These are phyloP conservation scores for Vitrella brassicaformis DNA, from an alignment of 73 alveolate species.

Conservation along the genomic window DNA sequence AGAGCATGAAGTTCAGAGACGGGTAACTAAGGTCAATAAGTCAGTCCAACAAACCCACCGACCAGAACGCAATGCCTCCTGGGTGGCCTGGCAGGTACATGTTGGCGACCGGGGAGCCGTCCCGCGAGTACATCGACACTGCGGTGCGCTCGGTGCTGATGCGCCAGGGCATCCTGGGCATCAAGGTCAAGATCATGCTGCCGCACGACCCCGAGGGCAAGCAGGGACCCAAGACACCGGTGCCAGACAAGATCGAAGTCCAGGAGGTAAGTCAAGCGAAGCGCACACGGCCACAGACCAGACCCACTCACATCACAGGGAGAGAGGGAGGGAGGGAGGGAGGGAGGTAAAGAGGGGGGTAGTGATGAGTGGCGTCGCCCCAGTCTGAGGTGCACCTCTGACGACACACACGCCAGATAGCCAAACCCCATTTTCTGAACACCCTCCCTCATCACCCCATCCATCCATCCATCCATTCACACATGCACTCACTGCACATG, in stretches of 20 bases:
- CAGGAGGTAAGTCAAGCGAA: conserved; percentile 13
- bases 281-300: too few relatives aligned
- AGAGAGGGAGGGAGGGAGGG: not conserved
- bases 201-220: conserved; percentile 42
- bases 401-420: too few relatives aligned
- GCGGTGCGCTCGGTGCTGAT: conserved; percentile 87
- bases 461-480: not conserved
- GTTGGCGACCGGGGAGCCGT: conserved; percentile 94
- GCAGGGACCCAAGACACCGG: conserved; percentile 31
- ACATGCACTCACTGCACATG: not conserved
- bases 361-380: not conserved
- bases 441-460: not conserved
- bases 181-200: conserved; percentile 61
- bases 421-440: too few relatives aligned
- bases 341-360: not conserved
- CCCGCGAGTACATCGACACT: conserved; percentile 72
- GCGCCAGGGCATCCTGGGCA: conserved; percentile 91
- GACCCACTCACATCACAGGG: too few relatives aligned
- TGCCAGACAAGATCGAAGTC: conserved; percentile 33
- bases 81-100: conserved; percentile 48
- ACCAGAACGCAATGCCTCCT: not conserved
- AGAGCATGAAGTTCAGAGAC: conserved; percentile 86
- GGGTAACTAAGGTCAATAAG: conserved; percentile 28
- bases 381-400: not conserved
- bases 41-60: not conserved